These are phyloP conservation scores for Cytospora leucostoma DNA, from an alignment of 2,329 filamentous ascomycete genomes.

Conservation along the genomic window DNA sequence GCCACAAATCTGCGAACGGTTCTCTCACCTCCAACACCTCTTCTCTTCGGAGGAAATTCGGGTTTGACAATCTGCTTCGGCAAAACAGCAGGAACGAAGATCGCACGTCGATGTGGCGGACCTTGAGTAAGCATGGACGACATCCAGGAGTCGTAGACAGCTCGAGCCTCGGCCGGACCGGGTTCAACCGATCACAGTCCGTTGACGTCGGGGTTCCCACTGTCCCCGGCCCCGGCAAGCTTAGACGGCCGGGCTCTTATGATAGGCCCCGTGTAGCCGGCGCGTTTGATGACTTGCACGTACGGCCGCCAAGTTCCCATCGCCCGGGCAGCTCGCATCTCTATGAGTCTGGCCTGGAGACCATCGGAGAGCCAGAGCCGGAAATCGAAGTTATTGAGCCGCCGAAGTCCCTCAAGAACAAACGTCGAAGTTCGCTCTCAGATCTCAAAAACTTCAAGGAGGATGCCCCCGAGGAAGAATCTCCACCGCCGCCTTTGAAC, in stretches of 20 bases:
- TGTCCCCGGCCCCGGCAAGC: constrained; percentile 54
- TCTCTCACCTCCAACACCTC: constrained; percentile 85
- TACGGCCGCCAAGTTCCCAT: constrained; percentile 36
- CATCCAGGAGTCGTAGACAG: constrained; percentile 60
- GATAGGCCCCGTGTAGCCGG: constrained; percentile 63
- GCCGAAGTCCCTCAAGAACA: constrained; percentile 61
- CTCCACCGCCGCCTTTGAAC: constrained; percentile 50
- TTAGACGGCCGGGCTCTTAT: constrained; percentile 55
- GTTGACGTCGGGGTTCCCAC: constrained; percentile 64
- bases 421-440: constrained; percentile 87
- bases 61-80: constrained; percentile 72
- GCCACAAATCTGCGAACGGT: constrained; percentile 64
- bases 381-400: constrained; percentile 43
- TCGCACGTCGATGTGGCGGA: constrained; percentile 79
- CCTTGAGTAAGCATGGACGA: constrained; percentile 79
- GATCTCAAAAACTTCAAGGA: constrained; percentile 71
- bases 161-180: constrained; percentile 66
- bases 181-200: constrained; percentile 71
- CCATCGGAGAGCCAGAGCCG: constrained; percentile 62
- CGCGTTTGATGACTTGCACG: constrained; percentile 57
- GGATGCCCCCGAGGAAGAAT: constrained; percentile 54
- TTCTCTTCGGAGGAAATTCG: constrained; percentile 81
- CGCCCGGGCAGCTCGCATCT: constrained; percentile 61
- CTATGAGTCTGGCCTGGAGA: constrained; percentile 45
- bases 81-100: constrained; percentile 76